A percentile compares a stretch with the other conserved stretches of the same genome.
These are phyloP conservation scores for Phytophthora fragariaefolia DNA, from an alignment of 352 stramenopile genomes.

Conservation along the genomic window DNA sequence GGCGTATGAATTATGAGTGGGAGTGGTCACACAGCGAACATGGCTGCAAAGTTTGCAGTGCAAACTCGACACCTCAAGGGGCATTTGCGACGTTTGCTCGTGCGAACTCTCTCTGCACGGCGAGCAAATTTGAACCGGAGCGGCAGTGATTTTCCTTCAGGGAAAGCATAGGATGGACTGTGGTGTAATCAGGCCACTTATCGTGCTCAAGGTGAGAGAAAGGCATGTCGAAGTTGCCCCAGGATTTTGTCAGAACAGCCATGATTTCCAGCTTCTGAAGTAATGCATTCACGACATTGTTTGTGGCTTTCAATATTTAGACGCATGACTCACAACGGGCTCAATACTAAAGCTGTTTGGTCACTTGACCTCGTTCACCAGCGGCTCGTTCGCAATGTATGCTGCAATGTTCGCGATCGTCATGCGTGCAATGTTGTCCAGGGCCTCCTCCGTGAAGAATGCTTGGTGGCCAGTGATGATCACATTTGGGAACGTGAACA, in stretches of 20 bases:
- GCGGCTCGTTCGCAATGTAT: constrained; percentile 44
- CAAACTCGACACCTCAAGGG: too few species aligned
- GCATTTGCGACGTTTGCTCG: not conserved
- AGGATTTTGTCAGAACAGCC: not conserved
- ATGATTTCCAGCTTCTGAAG: too few species aligned
- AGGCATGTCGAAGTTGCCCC: constrained; percentile 2
- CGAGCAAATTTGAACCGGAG: not conserved
- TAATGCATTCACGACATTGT: too few species aligned
- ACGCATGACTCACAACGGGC: not conserved
- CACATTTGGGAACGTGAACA: constrained; percentile 87
- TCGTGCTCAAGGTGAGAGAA: not conserved
- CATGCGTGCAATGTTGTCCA: constrained; percentile 72
- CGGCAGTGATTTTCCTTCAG: not conserved
- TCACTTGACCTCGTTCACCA: constrained; percentile 69
- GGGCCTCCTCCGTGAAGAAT: constrained; percentile 81
- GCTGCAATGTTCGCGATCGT: constrained; percentile 80
- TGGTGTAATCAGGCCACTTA: constrained; percentile 1
- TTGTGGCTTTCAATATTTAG: too few species aligned
- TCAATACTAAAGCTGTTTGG: not conserved
- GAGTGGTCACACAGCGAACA: not conserved
- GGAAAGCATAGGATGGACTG: not conserved
- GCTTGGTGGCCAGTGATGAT: constrained; percentile 84
- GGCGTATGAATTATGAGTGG: not conserved
- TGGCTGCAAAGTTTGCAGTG: too few species aligned
- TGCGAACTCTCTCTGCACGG: not conserved